phyloP scores from a whole-genome alignment of 257 asterid genomes.

The Scutellaria barbata region DNA sequence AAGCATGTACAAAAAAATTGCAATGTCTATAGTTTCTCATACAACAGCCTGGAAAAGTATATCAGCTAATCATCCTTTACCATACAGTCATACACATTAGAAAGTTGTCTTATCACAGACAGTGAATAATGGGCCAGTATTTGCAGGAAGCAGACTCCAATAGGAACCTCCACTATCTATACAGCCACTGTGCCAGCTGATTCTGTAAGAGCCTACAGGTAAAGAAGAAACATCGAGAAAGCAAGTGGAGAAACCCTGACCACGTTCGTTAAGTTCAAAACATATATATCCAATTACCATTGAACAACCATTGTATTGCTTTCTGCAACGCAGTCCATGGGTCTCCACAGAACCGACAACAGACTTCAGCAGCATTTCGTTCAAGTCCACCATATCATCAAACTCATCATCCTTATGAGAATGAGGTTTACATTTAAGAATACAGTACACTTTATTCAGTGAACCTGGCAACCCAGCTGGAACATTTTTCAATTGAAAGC shows the following conservation, averaged over 20 bases:
- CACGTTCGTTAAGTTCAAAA: slow-evolving; percentile 55
- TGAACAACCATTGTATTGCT: slow-evolving; percentile 25
- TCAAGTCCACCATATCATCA: slow-evolving; percentile 51
- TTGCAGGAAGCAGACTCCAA: slow-evolving; percentile 67
- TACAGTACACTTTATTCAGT: slow-evolving; percentile 57
- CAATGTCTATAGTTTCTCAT: background rate
- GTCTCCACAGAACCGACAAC: slow-evolving; percentile 42
- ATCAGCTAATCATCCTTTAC: slow-evolving; percentile 4
- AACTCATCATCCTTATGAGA: slow-evolving; percentile 43
- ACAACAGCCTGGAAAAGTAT: background rate
- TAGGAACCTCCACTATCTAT: slow-evolving; percentile 67
- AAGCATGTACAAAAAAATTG: background rate
- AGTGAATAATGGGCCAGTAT: slow-evolving; percentile 55
- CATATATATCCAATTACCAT: slow-evolving; percentile 46
- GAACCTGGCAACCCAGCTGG: slow-evolving; percentile 42
- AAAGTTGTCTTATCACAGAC: slow-evolving; percentile 26
- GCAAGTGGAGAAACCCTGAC: slow-evolving; percentile 87
- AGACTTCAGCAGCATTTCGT: slow-evolving; percentile 54
- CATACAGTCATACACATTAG: background rate
- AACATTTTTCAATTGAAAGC: slow-evolving; percentile 68
- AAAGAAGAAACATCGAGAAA: slow-evolving; percentile 69
- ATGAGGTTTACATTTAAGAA: slow-evolving; percentile 53
- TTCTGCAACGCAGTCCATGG: slow-evolving; percentile 26
- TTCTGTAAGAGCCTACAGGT: slow-evolving; percentile 66
- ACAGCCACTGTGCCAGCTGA: slow-evolving; percentile 76